These are phyloP conservation scores for Colletotrichum liaoningense DNA, from an alignment of 2,329 filamentous ascomycete genomes.

Conservation along the genomic window DNA sequence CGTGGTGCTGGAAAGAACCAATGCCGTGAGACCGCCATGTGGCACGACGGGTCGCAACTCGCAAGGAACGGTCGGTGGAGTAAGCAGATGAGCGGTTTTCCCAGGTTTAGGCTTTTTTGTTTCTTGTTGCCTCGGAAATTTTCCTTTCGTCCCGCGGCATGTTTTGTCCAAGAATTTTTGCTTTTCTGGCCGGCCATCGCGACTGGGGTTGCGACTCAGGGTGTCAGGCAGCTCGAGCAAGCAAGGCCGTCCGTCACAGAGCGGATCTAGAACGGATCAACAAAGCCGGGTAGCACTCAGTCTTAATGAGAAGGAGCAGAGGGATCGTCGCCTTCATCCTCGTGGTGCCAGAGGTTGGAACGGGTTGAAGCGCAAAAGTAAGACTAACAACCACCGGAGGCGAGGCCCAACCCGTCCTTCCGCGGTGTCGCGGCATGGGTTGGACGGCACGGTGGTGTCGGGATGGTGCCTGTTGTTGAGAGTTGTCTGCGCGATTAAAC, in stretches of 20 bases:
- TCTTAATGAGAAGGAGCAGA: slow-evolving; percentile 19
- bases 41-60: slow-evolving; percentile 2
- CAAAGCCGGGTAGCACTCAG: not conserved
- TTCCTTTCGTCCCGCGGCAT: not conserved
- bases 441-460: slow-evolving; percentile 9
- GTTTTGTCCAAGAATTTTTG: slow-evolving; percentile 5
- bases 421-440: slow-evolving; percentile 21
- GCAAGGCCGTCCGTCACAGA: not conserved
- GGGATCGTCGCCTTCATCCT: not conserved
- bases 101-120: slow-evolving; percentile 8
- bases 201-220: not conserved
- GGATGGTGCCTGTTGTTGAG: slow-evolving; percentile 19
- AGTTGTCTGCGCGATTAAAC: slow-evolving; percentile 30
- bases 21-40: slow-evolving; percentile 11
- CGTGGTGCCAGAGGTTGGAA: not conserved
- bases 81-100: slow-evolving; percentile 23
- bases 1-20: slow-evolving; percentile 23
- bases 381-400: not conserved
- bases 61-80: not conserved
- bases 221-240: slow-evolving; percentile 2
- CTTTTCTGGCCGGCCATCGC: not conserved
- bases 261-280: slow-evolving; percentile 24
- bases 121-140: slow-evolving; percentile 9
- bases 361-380: not conserved
- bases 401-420: slow-evolving; percentile 23